Percentiles rank a stretch among this genome's conserved stretches.
These are phyloP conservation scores for Rubroshorea leprosula DNA, from an alignment of 345 rosid species.

Conservation along the genomic window DNA sequence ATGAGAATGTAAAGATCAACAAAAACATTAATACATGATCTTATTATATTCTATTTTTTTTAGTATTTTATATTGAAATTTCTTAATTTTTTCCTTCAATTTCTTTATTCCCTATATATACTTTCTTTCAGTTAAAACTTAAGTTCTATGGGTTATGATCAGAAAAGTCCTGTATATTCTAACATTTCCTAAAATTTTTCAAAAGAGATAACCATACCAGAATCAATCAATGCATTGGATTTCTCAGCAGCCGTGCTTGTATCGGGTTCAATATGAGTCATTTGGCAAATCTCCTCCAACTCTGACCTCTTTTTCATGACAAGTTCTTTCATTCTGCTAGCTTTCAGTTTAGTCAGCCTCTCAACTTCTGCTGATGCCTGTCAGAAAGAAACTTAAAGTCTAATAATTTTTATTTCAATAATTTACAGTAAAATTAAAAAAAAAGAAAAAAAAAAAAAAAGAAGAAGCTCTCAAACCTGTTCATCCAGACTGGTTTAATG, in stretches of 20 bases:
- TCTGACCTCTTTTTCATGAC: conserved; percentile 86
- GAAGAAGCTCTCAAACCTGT: conserved; percentile 41
- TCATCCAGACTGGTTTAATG: too few relatives aligned
- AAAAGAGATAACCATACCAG: conserved; percentile 41
- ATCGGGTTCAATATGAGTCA: conserved; percentile 78
- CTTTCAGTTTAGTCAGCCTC: conserved; percentile 66
- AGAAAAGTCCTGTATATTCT: too few relatives aligned
- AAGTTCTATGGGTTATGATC: too few relatives aligned
- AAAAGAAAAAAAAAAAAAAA: too few relatives aligned
- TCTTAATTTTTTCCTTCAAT: too few relatives aligned
- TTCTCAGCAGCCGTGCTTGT: conserved; percentile 87
- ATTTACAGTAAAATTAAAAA: too few relatives aligned
- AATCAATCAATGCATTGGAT: conserved; percentile 85
- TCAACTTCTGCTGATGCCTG: conserved; percentile 91
- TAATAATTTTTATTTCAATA: background rate
- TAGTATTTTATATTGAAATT: too few relatives aligned
- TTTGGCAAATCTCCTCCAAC: conserved; percentile 65
- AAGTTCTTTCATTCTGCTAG: conserved; percentile 92
- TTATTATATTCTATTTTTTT: too few relatives aligned
- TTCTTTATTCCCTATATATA: too few relatives aligned
- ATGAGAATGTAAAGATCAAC: too few relatives aligned
- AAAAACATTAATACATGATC: too few relatives aligned
- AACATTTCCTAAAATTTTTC: background rate
- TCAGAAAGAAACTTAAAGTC: conserved; percentile 9
- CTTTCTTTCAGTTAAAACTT: too few relatives aligned